Percentiles rank a stretch among this genome's conserved stretches.
phyloP scores from a whole-genome alignment of 805 yeast species.

The Kazachstania psychrophila region DNA sequence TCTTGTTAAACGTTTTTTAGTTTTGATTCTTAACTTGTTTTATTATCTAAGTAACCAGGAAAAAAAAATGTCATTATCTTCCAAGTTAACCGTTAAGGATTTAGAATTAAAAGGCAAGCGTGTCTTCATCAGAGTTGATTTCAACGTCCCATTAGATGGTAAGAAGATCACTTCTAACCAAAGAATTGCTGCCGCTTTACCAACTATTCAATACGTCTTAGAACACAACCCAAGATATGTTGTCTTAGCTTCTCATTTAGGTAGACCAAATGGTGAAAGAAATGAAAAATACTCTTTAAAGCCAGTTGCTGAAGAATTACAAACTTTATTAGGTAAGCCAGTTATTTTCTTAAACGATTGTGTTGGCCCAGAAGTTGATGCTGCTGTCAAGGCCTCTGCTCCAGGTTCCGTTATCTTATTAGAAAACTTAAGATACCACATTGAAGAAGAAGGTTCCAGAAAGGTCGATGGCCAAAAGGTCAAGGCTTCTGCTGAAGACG shows the following conservation, averaged over 20 bases:
- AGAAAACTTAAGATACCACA: conserved; percentile 97
- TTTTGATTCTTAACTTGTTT: background rate
- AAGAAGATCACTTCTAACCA: conserved; percentile 97
- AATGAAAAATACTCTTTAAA: conserved; percentile 79
- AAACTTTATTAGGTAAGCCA: conserved; percentile 59
- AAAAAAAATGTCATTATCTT: conserved; percentile 75
- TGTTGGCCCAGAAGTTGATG: conserved; percentile 87
- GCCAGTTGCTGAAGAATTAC: conserved; percentile 89
- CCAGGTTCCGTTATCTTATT: conserved; percentile 80
- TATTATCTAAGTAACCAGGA: background rate
- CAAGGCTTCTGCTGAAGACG: conserved; percentile 82
- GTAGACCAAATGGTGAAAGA: conserved; percentile 96
- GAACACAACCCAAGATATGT: conserved; percentile 87
- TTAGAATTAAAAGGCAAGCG: conserved; percentile 80
- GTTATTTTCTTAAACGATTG: conserved; percentile 82
- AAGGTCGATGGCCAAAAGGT: conserved; percentile 88
- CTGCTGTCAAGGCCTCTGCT: conserved; percentile 61
- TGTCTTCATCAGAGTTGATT: conserved; percentile 97
- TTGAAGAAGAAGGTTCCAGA: conserved; percentile 91
- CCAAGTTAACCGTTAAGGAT: conserved; percentile 89
- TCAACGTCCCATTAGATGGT: conserved; percentile 93
- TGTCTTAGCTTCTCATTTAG: conserved; percentile 92
- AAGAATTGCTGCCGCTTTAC: conserved; percentile 98
- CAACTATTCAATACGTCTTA: conserved; percentile 92
- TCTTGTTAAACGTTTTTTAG: background rate